These are phyloP conservation scores for Climacium dendroides DNA, from an alignment of 225 moss, liverwort and hornwort species.

Conservation along the genomic window DNA sequence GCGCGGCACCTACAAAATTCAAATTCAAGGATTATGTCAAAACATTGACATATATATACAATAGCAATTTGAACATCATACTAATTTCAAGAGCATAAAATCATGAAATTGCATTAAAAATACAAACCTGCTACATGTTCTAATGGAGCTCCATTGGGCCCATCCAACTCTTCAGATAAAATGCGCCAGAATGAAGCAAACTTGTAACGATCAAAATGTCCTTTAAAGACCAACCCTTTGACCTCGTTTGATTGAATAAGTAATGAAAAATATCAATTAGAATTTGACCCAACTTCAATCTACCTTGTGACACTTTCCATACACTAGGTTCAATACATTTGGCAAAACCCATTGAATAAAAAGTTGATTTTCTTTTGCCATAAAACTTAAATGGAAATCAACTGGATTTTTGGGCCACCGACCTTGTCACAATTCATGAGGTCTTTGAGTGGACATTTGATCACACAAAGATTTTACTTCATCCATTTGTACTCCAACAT, in stretches of 20 bases:
- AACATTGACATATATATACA: no score
- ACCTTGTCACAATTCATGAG: not conserved
- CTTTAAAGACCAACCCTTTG: not conserved
- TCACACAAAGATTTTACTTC: not conserved
- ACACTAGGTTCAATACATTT: not conserved
- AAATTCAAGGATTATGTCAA: no score
- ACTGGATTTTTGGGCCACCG: not conserved
- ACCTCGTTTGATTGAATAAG: not conserved
- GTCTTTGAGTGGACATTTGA: not conserved
- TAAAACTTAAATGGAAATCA: not conserved
- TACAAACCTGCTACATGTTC: not conserved
- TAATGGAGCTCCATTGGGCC: not conserved
- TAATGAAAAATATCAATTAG: not conserved
- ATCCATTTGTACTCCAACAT: not conserved
- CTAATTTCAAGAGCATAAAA: not conserved
- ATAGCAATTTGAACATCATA: not conserved
- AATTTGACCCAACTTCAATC: not conserved
- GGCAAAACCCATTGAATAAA: not conserved
- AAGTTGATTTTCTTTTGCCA: not conserved
- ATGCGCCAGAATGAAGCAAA: not conserved
- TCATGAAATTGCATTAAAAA: not conserved
- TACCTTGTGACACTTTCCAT: rapidly evolving
- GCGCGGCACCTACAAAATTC: no score
- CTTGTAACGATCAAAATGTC: rapidly evolving
- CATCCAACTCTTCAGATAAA: not conserved